phyloP scores from a whole-genome alignment of 2,329 filamentous ascomycete genomes.

The Ciborinia camelliae region DNA sequence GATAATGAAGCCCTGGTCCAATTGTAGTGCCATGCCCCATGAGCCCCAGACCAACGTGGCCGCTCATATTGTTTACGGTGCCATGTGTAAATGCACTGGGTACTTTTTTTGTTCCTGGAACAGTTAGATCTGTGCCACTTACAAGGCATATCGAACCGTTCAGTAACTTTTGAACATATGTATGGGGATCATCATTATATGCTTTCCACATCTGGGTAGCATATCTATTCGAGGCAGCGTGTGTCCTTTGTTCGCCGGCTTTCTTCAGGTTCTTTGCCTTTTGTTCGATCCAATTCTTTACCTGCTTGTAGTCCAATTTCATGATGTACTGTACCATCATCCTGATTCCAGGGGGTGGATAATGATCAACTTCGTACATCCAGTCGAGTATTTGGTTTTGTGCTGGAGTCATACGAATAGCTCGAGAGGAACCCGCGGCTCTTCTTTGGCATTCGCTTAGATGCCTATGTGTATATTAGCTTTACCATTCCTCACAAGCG shows the following conservation, averaged over 20 bases:
- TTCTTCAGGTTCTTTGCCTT: neutral
- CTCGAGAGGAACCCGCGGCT: neutral
- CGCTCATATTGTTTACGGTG: neutral
- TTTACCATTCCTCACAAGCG: neutral
- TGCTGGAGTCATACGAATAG: neutral
- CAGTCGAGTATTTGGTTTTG: neutral
- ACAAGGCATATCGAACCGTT: neutral
- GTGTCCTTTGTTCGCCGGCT: too few relatives aligned
- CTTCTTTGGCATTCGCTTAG: neutral
- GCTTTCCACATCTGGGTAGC: neutral
- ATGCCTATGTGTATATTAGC: constrained; percentile 4
- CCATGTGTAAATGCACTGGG: neutral
- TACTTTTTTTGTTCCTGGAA: neutral
- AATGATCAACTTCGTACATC: neutral
- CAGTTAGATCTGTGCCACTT: neutral
- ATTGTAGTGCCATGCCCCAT: neutral
- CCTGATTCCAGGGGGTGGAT: neutral
- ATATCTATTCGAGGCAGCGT: neutral
- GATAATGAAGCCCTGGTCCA: neutral
- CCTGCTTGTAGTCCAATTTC: neutral
- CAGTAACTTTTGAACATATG: neutral
- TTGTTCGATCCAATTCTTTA: constrained; percentile 8
- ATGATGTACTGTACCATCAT: neutral
- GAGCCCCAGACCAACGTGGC: neutral
- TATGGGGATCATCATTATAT: neutral